Evolutionary conservation across 345 rosid species (phyloP), one percentile per base, ranked within the genome.

Genomic region (Mercurialis annua): DNA sequence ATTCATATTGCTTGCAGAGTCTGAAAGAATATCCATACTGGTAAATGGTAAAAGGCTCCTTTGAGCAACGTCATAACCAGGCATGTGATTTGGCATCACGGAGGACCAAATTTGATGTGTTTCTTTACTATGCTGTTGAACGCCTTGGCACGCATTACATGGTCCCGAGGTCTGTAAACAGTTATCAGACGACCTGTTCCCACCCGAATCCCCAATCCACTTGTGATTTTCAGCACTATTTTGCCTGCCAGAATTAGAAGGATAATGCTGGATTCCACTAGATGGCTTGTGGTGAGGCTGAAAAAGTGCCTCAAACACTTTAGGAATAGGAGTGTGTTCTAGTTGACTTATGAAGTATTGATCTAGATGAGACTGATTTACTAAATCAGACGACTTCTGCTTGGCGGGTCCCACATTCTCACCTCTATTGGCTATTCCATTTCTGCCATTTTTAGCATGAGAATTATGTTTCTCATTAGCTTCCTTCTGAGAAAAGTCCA

Each of bases 61-160:
- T 21, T 65, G 82, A 27, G 83, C 71, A 60, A 80, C 70, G 59
- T 44, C 66, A 70, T 75, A 76, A 7, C 77, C 47, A 42, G 88
- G 85, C 70, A 66, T 57, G 40, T 44, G 79, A 78, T 74, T 88
- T 68, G 89, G 76, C 38, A 79, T 62, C 75, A 71, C 31, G 69
- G 92, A 67, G 59, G 90, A 49, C 81, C 88, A 84, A 21, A 70
- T 73, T 66, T 54, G 81, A 73, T 77, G 59, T 55, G 81, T 72
- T 73, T 83, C 93, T 73, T 79, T 78, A 69, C 74, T 74, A 59
- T 78, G 84, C 42, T 59, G 82, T 20, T 84, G 78, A 61, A 66
- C 76, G 68, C 74, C 75, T 64, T 80, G 83, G 83, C 87, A 81
- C 4, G 84, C 64, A 55, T 72, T 74, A 63, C 82, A 83, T 55